These are phyloP conservation scores for Cotoneaster glaucophyllus DNA, from an alignment of 306 rosid genomes.

Conservation along the genomic window DNA sequence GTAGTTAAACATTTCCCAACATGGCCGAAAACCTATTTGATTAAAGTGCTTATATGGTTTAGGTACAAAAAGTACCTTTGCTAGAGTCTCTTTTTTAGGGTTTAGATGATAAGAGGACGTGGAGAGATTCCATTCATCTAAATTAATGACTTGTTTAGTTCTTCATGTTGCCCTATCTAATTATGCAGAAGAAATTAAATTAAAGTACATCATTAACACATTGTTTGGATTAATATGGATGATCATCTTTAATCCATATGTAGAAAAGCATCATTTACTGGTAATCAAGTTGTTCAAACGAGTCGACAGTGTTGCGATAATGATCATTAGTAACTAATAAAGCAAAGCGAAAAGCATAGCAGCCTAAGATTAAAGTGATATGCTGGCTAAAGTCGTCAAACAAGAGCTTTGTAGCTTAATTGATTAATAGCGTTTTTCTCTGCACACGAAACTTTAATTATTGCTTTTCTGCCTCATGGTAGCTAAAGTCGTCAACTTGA, in stretches of 20 bases:
- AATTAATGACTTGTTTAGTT: too few relatives aligned
- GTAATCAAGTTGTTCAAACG: conserved; percentile 9
- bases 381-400: neutral
- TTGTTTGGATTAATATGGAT: neutral
- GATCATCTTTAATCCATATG: neutral
- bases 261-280: conserved; percentile 9
- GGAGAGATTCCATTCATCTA: too few relatives aligned
- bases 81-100: neutral
- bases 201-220: too few relatives aligned
- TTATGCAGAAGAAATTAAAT: too few relatives aligned
- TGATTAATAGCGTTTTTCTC: too few relatives aligned
- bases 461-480: too few relatives aligned
- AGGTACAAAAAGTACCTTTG: conserved; percentile 15
- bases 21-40: too few relatives aligned
- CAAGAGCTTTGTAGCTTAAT: too few relatives aligned
- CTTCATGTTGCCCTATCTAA: conserved; percentile 10
- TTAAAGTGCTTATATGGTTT: neutral
- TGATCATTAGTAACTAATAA: conserved; percentile 31
- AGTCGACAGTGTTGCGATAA: conserved; percentile 16
- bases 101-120: conserved; percentile 25
- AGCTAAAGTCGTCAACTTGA: too few relatives aligned
- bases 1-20: too few relatives aligned
- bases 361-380: too few relatives aligned
- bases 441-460: too few relatives aligned
- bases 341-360: conserved; percentile 23